A percentile compares a stretch with the other conserved stretches of the same genome.
Conservation (phyloP, 345 rosid genomes). For the Melaleuca quinquenervia region DNA sequence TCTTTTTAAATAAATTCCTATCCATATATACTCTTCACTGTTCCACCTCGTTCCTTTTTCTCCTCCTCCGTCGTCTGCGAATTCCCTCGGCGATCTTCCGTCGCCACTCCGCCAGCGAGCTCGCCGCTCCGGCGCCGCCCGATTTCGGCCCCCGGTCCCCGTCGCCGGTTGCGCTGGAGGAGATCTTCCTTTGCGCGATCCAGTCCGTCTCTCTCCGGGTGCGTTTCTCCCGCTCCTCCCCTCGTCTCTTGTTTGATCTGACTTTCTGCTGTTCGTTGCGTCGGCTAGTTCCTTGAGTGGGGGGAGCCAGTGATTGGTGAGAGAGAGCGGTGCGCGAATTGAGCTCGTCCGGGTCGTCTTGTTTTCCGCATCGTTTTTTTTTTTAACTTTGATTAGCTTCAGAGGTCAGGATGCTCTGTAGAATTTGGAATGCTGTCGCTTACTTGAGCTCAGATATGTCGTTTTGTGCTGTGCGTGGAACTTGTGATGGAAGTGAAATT, state of each 20-base stretch:
- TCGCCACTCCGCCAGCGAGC: neutral
- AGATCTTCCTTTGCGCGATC: neutral
- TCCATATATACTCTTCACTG: neutral
- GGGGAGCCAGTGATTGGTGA: neutral
- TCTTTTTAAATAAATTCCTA: neutral
- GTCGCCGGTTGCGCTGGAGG: neutral
- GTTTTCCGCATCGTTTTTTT: neutral
- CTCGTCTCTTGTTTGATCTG: neutral
- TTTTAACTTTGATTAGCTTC: neutral
- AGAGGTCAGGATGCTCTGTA: neutral
- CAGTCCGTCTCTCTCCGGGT: neutral
- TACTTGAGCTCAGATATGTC: neutral
- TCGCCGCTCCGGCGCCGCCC: neutral
- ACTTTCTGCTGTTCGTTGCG: neutral
- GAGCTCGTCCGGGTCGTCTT: neutral
- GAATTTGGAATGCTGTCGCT: neutral
- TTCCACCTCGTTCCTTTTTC: neutral
- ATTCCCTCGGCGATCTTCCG: neutral
- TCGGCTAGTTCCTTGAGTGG: neutral
- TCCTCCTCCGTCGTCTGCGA: neutral
- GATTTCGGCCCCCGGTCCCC: neutral
- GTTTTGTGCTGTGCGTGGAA: neutral
- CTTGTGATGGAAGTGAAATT: neutral
- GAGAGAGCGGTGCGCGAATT: neutral
- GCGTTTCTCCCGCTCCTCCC: neutral